Percentiles rank a stretch among this genome's conserved stretches.
These are phyloP conservation scores for Tricholoma flavovirens DNA, from an alignment of 768 basidiomycete genomes.

Conservation along the genomic window DNA sequence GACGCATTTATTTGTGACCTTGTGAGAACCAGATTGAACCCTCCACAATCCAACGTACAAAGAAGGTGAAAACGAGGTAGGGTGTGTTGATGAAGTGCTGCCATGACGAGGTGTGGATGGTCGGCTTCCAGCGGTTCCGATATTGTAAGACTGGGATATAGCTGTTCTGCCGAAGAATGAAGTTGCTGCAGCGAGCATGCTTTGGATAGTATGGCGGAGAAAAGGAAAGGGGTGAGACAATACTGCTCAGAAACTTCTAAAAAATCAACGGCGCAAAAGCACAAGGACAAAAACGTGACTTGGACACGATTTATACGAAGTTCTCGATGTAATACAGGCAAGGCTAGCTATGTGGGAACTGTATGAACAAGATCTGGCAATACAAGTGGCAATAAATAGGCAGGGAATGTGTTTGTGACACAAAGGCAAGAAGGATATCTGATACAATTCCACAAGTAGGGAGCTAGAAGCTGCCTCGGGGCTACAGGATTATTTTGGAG, in stretches of 20 bases:
- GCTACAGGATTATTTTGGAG: slow-evolving; percentile 2
- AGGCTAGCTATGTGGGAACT: background rate
- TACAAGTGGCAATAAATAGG: background rate
- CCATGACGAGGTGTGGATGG: slow-evolving; percentile 44
- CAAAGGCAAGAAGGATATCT: background rate
- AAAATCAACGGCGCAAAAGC: too few relatives aligned
- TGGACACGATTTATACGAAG: background rate
- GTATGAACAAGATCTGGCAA: background rate
- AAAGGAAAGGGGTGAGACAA: background rate
- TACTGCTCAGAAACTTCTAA: too few relatives aligned
- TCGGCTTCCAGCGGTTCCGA: slow-evolving; percentile 45
- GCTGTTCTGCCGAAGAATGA: slow-evolving; percentile 79
- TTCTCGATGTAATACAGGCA: background rate
- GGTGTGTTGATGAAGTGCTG: slow-evolving; percentile 26
- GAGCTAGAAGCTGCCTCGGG: background rate
- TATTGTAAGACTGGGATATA: slow-evolving; percentile 75
- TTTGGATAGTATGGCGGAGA: too few relatives aligned
- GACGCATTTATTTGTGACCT: slow-evolving; percentile 84
- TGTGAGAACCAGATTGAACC: slow-evolving; percentile 82
- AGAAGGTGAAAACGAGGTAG: slow-evolving; percentile 32
- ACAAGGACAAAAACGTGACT: background rate
- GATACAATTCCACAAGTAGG: slow-evolving; percentile 1
- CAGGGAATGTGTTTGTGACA: background rate
- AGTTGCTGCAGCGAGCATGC: slow-evolving; percentile 76
- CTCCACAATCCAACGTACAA: slow-evolving; percentile 84